Evolutionary conservation across 352 stramenopile genomes (phyloP).

Genomic region (Globisporangium nunn): DNA sequence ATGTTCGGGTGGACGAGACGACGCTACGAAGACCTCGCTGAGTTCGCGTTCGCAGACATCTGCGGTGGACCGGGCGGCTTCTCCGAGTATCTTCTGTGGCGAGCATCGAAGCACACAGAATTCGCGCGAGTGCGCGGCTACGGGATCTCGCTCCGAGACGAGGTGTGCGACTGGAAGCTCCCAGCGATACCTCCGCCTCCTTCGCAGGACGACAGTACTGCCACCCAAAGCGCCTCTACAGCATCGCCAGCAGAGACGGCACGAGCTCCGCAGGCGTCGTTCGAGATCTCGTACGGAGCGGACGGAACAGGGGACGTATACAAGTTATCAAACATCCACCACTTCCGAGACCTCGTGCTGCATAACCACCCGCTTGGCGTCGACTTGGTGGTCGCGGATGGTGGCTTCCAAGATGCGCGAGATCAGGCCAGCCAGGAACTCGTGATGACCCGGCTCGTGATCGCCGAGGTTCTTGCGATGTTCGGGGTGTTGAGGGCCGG

Average conservation of each 20-base stretch:
- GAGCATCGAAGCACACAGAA: neutral
- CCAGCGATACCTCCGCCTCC: too few relatives aligned
- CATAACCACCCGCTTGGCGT: constrained; percentile 26
- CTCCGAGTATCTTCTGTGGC: constrained; percentile 75
- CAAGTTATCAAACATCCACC: constrained; percentile 40
- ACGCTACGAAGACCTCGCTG: neutral
- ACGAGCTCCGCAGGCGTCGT: constrained; percentile 5
- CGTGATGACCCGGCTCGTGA: constrained; percentile 52
- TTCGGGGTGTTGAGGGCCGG: constrained; percentile 31
- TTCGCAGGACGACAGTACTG: constrained; percentile 1
- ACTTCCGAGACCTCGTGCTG: constrained; percentile 38
- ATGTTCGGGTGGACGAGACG: constrained; percentile 44
- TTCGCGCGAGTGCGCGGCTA: constrained; percentile 23
- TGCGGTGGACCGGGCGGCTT: constrained; percentile 77
- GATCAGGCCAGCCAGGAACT: constrained; percentile 59
- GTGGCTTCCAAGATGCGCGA: constrained; percentile 62
- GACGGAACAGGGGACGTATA: constrained; percentile 76
- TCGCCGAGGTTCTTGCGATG: constrained; percentile 59
- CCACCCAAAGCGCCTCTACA: neutral
- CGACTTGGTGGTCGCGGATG: constrained; percentile 59
- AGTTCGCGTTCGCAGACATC: constrained; percentile 65
- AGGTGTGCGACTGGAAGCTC: constrained; percentile 40
- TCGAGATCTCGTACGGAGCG: constrained; percentile 51
- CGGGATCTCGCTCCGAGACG: constrained; percentile 58
- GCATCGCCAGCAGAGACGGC: neutral